A percentile compares a stretch with the other conserved stretches of the same genome.
phyloP scores from a whole-genome alignment of 345 rosid genomes.

The Diplotaxis tenuifolia region DNA sequence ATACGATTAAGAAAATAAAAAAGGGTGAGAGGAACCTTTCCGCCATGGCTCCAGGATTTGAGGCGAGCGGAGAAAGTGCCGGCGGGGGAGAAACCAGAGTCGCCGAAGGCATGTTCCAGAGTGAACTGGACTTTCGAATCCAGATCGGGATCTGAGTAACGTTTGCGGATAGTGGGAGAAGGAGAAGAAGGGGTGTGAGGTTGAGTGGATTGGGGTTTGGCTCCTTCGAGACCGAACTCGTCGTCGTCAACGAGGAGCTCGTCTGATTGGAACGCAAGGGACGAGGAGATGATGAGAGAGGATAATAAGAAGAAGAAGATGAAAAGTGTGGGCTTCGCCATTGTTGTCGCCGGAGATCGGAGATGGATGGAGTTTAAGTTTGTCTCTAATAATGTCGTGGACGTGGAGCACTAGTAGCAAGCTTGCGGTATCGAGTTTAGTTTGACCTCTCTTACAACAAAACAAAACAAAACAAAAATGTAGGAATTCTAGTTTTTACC shows the following conservation, averaged over 20 bases:
- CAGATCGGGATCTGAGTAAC: slow-evolving; percentile 66
- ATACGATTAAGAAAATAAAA: neutral
- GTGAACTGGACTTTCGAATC: slow-evolving; percentile 92
- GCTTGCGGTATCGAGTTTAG: no score
- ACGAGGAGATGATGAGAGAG: slow-evolving; percentile 20
- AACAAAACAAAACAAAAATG: no score
- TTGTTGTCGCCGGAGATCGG: neutral
- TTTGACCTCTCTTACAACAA: no score
- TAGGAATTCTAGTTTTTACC: no score
- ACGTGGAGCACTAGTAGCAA: neutral
- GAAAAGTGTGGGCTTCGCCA: slow-evolving; percentile 27
- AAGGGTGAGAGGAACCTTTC: slow-evolving; percentile 43
- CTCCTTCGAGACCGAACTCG: slow-evolving; percentile 75
- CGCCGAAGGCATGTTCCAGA: slow-evolving; percentile 90
- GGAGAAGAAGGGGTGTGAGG: neutral
- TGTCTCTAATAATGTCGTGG: no score
- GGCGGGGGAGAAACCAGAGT: slow-evolving; percentile 72
- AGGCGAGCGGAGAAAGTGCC: slow-evolving; percentile 95
- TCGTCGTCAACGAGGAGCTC: slow-evolving; percentile 82
- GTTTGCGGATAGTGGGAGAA: slow-evolving; percentile 42
- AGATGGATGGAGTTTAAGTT: neutral
- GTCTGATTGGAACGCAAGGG: slow-evolving; percentile 68
- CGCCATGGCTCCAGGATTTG: slow-evolving; percentile 74
- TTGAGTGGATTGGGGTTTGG: slow-evolving; percentile 36
- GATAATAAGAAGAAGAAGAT: slow-evolving; percentile 14